phyloP scores from a whole-genome alignment of 495 filamentous ascomycete species.

The Penicillium steckii region DNA sequence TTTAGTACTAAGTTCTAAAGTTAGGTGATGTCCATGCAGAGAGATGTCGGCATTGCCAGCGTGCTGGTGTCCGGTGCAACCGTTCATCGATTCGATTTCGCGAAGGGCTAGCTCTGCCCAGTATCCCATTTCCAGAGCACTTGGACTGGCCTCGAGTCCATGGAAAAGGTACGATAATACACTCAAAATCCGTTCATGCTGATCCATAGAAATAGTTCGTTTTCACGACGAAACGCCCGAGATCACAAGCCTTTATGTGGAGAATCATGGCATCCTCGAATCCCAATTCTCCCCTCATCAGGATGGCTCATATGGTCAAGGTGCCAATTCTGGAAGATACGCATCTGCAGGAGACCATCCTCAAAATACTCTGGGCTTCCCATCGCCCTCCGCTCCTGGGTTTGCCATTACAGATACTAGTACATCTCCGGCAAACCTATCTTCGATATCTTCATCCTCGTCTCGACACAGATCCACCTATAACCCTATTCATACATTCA shows the following conservation, averaged over 20 bases:
- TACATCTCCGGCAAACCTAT: conserved; percentile 3
- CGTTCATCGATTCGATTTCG: conserved; percentile 27
- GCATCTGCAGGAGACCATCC: too few species aligned
- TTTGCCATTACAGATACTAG: neutral
- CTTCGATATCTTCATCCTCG: conserved; percentile 3
- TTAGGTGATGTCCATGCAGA: conserved; percentile 19
- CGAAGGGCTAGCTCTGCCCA: conserved; percentile 5
- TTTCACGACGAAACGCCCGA: conserved; percentile 27
- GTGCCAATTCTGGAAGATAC: too few species aligned
- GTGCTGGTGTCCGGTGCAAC: conserved; percentile 20
- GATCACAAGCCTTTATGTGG: conserved; percentile 15
- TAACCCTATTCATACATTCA: conserved; percentile 9
- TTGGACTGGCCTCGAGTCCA: conserved; percentile 16
- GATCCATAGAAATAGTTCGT: conserved; percentile 13
- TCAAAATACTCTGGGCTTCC: neutral
- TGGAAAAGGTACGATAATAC: conserved; percentile 14
- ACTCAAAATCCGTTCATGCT: neutral
- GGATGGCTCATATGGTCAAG: too few species aligned
- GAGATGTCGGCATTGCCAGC: conserved; percentile 20
- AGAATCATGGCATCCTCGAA: neutral
- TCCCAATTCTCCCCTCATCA: neutral
- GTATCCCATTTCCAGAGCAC: neutral
- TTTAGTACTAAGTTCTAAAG: neutral
- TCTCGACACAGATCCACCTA: neutral
- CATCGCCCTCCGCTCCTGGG: neutral